These are phyloP conservation scores for Acanthamoeba culbertsoni DNA, from an alignment of 208 protist species.

Conservation along the genomic window DNA sequence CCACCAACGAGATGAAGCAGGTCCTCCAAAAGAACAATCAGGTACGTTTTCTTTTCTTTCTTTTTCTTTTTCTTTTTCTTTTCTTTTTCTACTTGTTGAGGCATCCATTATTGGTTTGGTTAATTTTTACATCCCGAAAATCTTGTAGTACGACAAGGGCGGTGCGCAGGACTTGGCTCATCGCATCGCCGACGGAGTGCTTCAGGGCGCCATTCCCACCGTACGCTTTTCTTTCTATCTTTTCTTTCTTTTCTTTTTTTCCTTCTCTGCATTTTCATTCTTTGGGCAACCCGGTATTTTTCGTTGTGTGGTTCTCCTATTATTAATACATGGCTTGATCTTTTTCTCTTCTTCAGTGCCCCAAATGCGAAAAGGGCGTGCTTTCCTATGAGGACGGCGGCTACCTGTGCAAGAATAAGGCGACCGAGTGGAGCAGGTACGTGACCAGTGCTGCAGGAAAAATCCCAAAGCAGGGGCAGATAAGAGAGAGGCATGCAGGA, in stretches of 20 bases:
- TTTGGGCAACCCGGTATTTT: neutral
- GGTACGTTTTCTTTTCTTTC: neutral
- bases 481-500: neutral
- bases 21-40: conserved; percentile 43
- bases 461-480: neutral
- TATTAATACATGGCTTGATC: too few relatives aligned
- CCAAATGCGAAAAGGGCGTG: conserved; percentile 41
- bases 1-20: conserved; percentile 32
- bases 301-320: too few relatives aligned
- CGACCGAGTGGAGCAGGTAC: conserved; percentile 27
- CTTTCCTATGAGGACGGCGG: conserved; percentile 4
- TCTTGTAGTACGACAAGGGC: neutral
- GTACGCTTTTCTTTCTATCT: neutral
- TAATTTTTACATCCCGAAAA: neutral
- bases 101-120: neutral
- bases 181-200: neutral
- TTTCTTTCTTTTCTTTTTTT: neutral
- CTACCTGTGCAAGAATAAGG: neutral
- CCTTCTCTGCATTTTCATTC: neutral
- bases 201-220: conserved; percentile 23
- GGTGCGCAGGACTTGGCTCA: conserved; percentile 2
- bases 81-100: neutral
- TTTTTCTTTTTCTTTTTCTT: neutral
- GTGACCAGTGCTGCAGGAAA: neutral
- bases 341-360: neutral